Evolutionary conservation across 495 filamentous ascomycete genomes (phyloP).

Genomic region (Evansstolkia leycettana): DNA sequence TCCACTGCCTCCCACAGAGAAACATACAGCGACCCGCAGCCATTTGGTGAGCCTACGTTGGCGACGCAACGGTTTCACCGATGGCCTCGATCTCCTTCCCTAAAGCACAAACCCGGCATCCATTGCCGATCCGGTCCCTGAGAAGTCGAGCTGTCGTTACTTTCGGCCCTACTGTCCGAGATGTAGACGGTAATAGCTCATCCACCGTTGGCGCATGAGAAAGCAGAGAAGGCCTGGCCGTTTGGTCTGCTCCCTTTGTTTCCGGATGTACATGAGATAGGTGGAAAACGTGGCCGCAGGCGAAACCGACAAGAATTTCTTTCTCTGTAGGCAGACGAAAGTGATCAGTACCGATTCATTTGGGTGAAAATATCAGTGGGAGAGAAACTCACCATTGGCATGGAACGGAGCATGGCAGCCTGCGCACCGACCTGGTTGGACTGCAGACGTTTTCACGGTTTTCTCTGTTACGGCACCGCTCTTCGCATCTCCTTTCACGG

Average conservation of each 20-base stretch:
- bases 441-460: conserved; percentile 5
- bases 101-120: conserved; percentile 54
- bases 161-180: conserved; percentile 65
- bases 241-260: conserved; percentile 11
- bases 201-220: conserved; percentile 11
- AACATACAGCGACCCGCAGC: too few relatives aligned
- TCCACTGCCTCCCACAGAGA: too few relatives aligned
- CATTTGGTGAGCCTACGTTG: too few relatives aligned
- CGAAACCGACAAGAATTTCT: conserved; percentile 79
- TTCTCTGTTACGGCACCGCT: conserved; percentile 9
- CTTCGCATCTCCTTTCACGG: conserved; percentile 2
- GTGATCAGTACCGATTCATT: too few relatives aligned
- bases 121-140: conserved; percentile 53
- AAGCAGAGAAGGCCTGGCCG: conserved; percentile 17
- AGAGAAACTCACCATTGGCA: conserved; percentile 30
- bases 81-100: conserved; percentile 27
- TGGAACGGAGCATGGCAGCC: conserved; percentile 49
- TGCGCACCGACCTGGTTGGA: conserved; percentile 33
- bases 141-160: conserved; percentile 80
- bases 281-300: conserved; percentile 87
- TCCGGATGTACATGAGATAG: conserved; percentile 55
- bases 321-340: conserved; percentile 38
- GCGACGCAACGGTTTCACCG: conserved; percentile 10
- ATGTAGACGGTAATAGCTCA: conserved; percentile 16
- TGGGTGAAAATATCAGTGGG: background rate